A percentile compares a stretch with the other conserved stretches of the same genome.
Evolutionary conservation across 192 early-diverging fungal species (phyloP).

Genomic region (Pilaira anomala): DNA sequence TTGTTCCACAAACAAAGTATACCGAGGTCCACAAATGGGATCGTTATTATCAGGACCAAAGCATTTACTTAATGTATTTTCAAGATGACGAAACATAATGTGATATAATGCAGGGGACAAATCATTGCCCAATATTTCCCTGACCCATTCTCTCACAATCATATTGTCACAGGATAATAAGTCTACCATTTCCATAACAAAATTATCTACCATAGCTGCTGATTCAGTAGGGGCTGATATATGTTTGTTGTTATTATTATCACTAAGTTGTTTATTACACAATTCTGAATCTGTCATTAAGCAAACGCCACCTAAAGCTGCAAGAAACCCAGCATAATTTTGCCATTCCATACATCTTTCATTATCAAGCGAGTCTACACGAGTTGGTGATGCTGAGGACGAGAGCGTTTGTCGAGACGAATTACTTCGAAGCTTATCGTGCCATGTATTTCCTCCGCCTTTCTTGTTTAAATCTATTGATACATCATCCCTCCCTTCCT

Average conservation of each 20-base stretch:
- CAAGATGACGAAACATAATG: constrained; percentile 54
- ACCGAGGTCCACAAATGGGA: constrained; percentile 39
- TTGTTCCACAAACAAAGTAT: constrained; percentile 58
- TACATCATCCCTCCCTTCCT: constrained; percentile 25
- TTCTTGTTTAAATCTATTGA: neutral
- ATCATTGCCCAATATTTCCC: constrained; percentile 78
- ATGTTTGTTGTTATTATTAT: neutral
- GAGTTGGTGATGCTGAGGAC: neutral
- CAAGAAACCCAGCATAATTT: constrained; percentile 81
- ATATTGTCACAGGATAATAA: constrained; percentile 72
- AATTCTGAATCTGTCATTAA: constrained; percentile 15
- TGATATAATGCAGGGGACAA: constrained; percentile 65
- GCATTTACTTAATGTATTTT: constrained; percentile 52
- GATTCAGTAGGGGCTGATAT: constrained; percentile 33
- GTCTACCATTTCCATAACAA: constrained; percentile 68
- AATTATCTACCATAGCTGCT: constrained; percentile 60
- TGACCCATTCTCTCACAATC: constrained; percentile 69
- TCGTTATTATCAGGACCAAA: constrained; percentile 42
- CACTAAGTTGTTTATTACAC: neutral
- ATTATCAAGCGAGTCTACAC: constrained; percentile 24
- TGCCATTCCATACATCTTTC: constrained; percentile 64
- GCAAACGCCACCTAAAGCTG: constrained; percentile 71
- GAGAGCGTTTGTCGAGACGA: neutral
- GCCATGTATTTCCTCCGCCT: neutral
- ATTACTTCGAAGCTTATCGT: constrained; percentile 22